A percentile compares a stretch with the other conserved stretches of the same genome.
These are phyloP conservation scores for Termitomyces sp. DNA, from an alignment of 768 basidiomycete genomes.

Conservation along the genomic window DNA sequence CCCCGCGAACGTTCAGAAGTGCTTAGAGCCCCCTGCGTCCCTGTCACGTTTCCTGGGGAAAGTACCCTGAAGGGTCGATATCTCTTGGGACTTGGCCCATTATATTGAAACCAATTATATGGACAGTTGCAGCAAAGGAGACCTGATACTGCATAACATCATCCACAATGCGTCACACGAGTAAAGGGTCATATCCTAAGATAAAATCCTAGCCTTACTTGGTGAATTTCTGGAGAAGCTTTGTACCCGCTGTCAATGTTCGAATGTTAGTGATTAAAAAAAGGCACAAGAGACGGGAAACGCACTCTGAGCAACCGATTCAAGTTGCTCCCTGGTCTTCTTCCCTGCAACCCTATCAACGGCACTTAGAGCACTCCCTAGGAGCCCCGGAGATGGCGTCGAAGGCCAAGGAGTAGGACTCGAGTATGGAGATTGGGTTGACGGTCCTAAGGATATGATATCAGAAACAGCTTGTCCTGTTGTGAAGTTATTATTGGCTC, in stretches of 20 bases:
- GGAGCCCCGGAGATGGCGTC: conserved; percentile 23
- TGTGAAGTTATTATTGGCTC: conserved; percentile 15
- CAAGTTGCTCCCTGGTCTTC: conserved; percentile 43
- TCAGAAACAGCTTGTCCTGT: conserved; percentile 3
- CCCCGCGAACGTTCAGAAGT: conserved; percentile 13
- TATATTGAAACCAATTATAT: not conserved
- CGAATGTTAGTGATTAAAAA: conserved; percentile 10
- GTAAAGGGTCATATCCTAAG: not conserved
- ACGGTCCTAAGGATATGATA: conserved; percentile 16
- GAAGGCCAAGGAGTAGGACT: conserved; percentile 23
- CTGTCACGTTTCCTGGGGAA: conserved; percentile 1
- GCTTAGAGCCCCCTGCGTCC: not conserved
- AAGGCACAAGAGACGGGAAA: conserved; percentile 12
- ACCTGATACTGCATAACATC: not conserved
- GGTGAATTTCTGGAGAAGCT: conserved; percentile 27
- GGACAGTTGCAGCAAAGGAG: no score
- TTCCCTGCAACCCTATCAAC: conserved; percentile 54
- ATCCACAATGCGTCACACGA: not conserved
- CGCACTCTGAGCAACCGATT: conserved; percentile 51
- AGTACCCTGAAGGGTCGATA: conserved; percentile 1
- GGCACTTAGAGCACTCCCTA: conserved; percentile 40
- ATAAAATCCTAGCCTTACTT: conserved; percentile 2
- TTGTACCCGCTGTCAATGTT: conserved; percentile 25
- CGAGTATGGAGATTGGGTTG: conserved; percentile 17
- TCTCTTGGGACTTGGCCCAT: not conserved